A percentile compares a stretch with the other conserved stretches of the same genome.
phyloP scores from a whole-genome alignment of 2,329 filamentous ascomycete species.

The Pseudogymnoascus sp. region DNA sequence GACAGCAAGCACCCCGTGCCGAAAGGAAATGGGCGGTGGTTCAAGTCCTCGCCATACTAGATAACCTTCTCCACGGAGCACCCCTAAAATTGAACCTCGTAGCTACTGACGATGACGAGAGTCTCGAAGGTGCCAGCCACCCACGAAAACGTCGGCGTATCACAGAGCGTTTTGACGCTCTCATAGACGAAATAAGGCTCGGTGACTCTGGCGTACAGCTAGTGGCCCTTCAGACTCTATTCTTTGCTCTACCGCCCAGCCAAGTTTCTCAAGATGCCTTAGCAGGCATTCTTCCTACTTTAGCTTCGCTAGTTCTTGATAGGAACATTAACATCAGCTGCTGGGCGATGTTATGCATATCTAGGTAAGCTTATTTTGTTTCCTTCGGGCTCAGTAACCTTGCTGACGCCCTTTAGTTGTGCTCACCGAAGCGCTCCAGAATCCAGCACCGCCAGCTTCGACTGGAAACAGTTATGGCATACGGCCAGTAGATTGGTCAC shows the following conservation, averaged over 20 bases:
- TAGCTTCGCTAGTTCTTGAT: conserved; percentile 54
- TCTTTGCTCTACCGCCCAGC: conserved; percentile 37
- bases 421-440: conserved; percentile 31
- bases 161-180: conserved; percentile 16
- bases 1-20: conserved; percentile 42
- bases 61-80: conserved; percentile 8
- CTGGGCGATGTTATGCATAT: conserved; percentile 79
- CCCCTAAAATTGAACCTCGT: not conserved
- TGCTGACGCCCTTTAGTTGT: conserved; percentile 31
- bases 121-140: conserved; percentile 14
- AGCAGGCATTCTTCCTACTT: conserved; percentile 45
- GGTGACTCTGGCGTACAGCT: conserved; percentile 18
- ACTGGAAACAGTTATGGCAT: conserved; percentile 72
- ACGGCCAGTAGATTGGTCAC: conserved; percentile 62
- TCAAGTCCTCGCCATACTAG: conserved; percentile 43
- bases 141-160: conserved; percentile 26
- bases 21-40: conserved; percentile 54
- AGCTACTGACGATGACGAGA: conserved; percentile 10
- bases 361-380: conserved; percentile 50
- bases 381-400: not conserved
- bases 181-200: conserved; percentile 22
- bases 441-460: conserved; percentile 33
- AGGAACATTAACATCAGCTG: conserved; percentile 59
- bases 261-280: conserved; percentile 24
- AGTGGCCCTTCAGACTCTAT: conserved; percentile 42